These are phyloP conservation scores for Boehmeria nivea DNA, from an alignment of 306 rosid genomes.

Conservation along the genomic window DNA sequence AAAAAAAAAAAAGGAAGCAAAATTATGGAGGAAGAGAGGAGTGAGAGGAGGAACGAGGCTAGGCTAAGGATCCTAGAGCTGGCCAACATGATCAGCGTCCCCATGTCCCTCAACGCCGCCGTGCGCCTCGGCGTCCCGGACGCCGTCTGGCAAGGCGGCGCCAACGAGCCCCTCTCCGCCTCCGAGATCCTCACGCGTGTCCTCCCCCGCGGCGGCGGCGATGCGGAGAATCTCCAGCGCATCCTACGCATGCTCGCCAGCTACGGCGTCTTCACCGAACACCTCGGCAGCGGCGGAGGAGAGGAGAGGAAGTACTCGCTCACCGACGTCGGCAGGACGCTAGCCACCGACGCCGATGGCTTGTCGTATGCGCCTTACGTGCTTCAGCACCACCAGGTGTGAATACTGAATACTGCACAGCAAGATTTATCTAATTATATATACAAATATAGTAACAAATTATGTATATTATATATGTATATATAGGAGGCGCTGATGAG, in stretches of 20 bases:
- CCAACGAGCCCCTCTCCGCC: conserved; percentile 66
- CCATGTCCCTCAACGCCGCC: conserved; percentile 86
- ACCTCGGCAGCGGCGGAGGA: conserved; percentile 17
- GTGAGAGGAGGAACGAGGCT: conserved; percentile 44
- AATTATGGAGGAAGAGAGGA: conserved; percentile 20
- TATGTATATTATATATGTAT: no score
- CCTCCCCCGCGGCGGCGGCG: conserved; percentile 46
- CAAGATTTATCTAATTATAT: no score
- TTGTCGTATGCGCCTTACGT: conserved; percentile 63
- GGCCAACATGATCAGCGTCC: conserved; percentile 95
- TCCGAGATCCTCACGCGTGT: conserved; percentile 46
- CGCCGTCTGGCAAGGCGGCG: conserved; percentile 75
- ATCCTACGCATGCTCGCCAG: conserved; percentile 73
- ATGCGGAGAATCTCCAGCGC: conserved; percentile 83
- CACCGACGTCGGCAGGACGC: conserved; percentile 67
- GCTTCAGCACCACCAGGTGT: conserved; percentile 93
- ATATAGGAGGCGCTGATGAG: conserved; percentile 69
- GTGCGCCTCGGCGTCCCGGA: conserved; percentile 83
- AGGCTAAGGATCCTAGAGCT: conserved; percentile 58
- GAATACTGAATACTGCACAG: no score
- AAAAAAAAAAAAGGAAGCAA: no score
- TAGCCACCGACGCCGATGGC: conserved; percentile 57
- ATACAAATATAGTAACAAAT: no score
- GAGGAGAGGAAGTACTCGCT: conserved; percentile 57
- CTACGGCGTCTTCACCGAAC: conserved; percentile 68